Evolutionary conservation across 2,329 filamentous ascomycete genomes (phyloP).

Genomic region (Periconia sp.): DNA sequence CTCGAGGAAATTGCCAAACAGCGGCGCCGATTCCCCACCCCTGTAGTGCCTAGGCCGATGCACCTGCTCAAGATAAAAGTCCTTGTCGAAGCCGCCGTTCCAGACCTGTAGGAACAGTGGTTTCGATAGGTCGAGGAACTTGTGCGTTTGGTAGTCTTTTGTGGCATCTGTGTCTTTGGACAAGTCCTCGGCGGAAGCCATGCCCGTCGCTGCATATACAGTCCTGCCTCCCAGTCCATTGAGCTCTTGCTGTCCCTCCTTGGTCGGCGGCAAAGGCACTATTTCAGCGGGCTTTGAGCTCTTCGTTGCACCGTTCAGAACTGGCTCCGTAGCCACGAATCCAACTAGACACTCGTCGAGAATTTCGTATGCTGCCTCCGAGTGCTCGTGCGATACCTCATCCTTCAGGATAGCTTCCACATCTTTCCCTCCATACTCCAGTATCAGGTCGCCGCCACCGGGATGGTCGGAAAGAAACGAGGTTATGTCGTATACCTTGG

Average conservation of each 20-base stretch:
- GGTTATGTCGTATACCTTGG: constrained; percentile 94
- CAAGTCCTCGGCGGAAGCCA: constrained; percentile 88
- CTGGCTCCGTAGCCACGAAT: constrained; percentile 71
- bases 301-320: constrained; percentile 57
- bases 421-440: constrained; percentile 91
- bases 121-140: constrained; percentile 87
- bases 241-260: constrained; percentile 56
- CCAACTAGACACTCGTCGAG: constrained; percentile 86
- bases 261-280: constrained; percentile 58
- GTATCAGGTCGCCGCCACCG: constrained; percentile 83
- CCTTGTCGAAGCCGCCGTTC: constrained; percentile 84
- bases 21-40: constrained; percentile 86
- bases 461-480: constrained; percentile 90
- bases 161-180: constrained; percentile 79
- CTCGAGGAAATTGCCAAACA: constrained; percentile 99
- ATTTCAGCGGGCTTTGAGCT: constrained; percentile 57
- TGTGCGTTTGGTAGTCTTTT: constrained; percentile 84
- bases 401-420: constrained; percentile 83
- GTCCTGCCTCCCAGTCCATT: constrained; percentile 53
- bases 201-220: constrained; percentile 73
- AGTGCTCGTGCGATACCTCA: constrained; percentile 80
- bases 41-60: constrained; percentile 96
- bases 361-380: constrained; percentile 93
- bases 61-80: constrained; percentile 97
- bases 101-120: constrained; percentile 89